Percentiles rank a stretch among this genome's conserved stretches.
Evolutionary conservation across 352 stramenopile genomes (phyloP).

Genomic region (Blastocystis sp.): DNA sequence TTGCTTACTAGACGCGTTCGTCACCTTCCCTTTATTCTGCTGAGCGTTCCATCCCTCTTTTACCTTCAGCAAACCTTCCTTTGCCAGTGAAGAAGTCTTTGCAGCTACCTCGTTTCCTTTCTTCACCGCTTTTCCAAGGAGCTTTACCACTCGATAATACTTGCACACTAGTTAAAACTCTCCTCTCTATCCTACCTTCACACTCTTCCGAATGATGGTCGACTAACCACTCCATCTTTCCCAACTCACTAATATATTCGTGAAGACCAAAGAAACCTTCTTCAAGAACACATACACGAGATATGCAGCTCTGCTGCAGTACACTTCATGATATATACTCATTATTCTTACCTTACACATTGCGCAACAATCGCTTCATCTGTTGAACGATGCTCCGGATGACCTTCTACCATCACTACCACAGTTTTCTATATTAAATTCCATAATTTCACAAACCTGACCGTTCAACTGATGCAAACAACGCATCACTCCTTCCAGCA

Average conservation of each 20-base stretch:
- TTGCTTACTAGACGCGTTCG: no score
- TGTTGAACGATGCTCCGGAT: neutral
- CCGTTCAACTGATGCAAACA: neutral
- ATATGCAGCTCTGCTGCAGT: neutral
- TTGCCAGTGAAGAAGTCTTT: neutral
- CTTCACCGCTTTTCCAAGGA: neutral
- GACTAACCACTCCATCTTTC: neutral
- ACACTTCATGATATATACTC: neutral
- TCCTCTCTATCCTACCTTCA: neutral
- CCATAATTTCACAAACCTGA: neutral
- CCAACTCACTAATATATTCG: neutral
- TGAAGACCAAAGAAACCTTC: constrained; percentile 24
- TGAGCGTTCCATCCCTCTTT: neutral
- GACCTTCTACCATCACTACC: neutral
- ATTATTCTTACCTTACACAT: neutral
- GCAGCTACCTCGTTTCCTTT: neutral
- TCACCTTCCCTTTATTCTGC: neutral
- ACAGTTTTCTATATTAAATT: neutral
- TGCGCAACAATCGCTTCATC: neutral
- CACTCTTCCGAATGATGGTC: neutral
- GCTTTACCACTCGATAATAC: neutral
- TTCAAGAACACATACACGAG: neutral
- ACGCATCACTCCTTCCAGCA: constrained; percentile 10
- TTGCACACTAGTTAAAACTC: neutral
- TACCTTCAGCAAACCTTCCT: neutral